A percentile compares a stretch with the other conserved stretches of the same genome.
phyloP scores from a whole-genome alignment of 2,329 filamentous ascomycete genomes.

The Davidsoniella australis region DNA sequence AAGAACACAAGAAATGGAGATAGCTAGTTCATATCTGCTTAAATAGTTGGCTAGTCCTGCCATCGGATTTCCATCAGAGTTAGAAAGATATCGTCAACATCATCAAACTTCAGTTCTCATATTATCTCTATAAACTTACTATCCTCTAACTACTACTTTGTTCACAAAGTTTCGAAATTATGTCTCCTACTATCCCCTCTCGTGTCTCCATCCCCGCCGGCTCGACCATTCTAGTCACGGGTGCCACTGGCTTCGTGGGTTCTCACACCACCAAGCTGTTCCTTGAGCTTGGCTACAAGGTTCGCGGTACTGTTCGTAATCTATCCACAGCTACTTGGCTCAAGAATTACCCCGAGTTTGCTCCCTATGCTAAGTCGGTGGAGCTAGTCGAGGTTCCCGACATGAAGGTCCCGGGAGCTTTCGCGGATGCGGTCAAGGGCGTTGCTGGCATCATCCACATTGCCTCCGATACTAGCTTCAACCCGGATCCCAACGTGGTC shows the following conservation, averaged over 20 bases:
- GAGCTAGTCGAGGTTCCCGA: slow-evolving; percentile 20
- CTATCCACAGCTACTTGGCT: slow-evolving; percentile 2
- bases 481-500: slow-evolving; percentile 22
- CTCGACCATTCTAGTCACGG: slow-evolving; percentile 22
- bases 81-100: too few relatives aligned
- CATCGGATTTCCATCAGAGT: not conserved
- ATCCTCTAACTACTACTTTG: too few relatives aligned
- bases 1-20: too few relatives aligned
- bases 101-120: too few relatives aligned
- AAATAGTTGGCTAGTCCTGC: not conserved
- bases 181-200: not conserved
- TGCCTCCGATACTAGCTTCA: slow-evolving; percentile 21
- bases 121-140: too few relatives aligned
- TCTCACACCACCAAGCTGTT: slow-evolving; percentile 23
- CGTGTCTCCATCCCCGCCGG: not conserved
- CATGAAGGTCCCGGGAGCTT: slow-evolving; percentile 16
- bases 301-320: slow-evolving; percentile 24
- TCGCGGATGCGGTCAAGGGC: slow-evolving; percentile 16
- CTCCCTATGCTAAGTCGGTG: slow-evolving; percentile 16
- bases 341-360: not conserved
- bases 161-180: not conserved
- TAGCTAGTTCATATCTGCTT: not conserved
- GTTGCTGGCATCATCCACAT: slow-evolving; percentile 22
- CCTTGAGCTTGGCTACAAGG: slow-evolving; percentile 21
- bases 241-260: slow-evolving; percentile 26